A percentile compares a stretch with the other conserved stretches of the same genome.
Evolutionary conservation across 345 rosid species (phyloP).

Genomic region (Citrus mangshanensis): DNA sequence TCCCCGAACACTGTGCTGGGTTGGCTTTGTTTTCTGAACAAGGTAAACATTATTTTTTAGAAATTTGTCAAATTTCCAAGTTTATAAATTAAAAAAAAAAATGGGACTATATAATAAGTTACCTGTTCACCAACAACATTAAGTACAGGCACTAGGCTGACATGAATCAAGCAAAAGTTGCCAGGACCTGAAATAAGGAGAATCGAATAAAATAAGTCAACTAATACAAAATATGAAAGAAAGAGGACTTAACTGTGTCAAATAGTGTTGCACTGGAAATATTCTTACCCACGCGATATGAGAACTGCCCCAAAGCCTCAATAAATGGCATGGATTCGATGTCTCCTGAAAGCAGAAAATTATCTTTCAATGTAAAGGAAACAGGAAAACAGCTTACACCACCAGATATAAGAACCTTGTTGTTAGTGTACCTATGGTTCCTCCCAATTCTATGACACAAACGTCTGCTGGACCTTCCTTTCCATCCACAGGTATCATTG

Average conservation of each 20-base stretch:
- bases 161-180: constrained; percentile 94
- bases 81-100: neutral
- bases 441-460: constrained; percentile 97
- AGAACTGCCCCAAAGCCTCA: constrained; percentile 95
- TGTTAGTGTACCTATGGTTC: constrained; percentile 74
- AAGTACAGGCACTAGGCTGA: constrained; percentile 96
- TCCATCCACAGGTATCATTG: constrained; percentile 82
- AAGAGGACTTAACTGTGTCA: neutral
- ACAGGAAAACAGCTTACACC: constrained; percentile 6
- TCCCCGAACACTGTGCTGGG: constrained; percentile 91
- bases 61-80: neutral
- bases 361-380: constrained; percentile 1
- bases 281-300: constrained; percentile 81
- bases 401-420: neutral
- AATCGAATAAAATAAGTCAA: neutral
- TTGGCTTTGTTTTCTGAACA: constrained; percentile 94
- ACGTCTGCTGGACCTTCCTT: constrained; percentile 86
- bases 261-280: constrained; percentile 3
- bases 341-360: constrained; percentile 61
- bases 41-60: neutral
- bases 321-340: constrained; percentile 98
- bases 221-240: neutral
- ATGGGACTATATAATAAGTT: neutral
- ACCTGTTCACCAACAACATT: constrained; percentile 99
- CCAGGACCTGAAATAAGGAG: constrained; percentile 56